Evolutionary conservation across 176 grass and related monocot genomes (phyloP), one percentile per base, ranked within the genome.

Genomic region (Ensete ventricosum): DNA sequence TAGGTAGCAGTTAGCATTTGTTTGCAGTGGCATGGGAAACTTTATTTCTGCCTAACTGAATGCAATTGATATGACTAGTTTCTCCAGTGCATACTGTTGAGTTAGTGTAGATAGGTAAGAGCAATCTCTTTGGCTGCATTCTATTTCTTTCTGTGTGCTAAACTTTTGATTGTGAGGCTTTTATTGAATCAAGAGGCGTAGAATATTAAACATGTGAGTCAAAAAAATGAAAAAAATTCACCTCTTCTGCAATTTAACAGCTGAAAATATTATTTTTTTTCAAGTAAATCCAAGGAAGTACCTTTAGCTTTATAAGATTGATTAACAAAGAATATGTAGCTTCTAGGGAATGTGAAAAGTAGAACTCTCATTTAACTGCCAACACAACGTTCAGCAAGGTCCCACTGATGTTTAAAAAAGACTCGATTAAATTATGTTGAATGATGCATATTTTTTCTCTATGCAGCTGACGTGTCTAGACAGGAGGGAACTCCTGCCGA

Each of bases 391-490:
- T 50, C 19, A 50, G 20, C 29, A n/a, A 19, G 16, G 14, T 2
- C 14, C 34, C 50, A 19, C 17, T 51, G 48, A 49, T 65, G 48
- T 20, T n/a, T 13, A 8, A 79, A 66, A 43, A 6, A 43, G 34
- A 43, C 34, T 43, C 3, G 34, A 43, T 43, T 43, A 43, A 43
- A 43, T 43, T 43, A 43, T 43, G 34, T 48, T 80, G 69, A 53
- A 62, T 64, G 68, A 14, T 55, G 50, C 77, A 72, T 79, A 8
- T 27, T 50, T 27, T 69, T 23, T 74, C 24, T 52, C 62, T 14
- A 69, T 84, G 62, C 69, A 81, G 73, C 52, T 85, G 75, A 78
- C 80, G 74, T 64, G 3, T 52, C 34, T 22, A 49, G 13, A 13
- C 19, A 22, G 13, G 59, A 64, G 17, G 60, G 20, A 63, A 52